These are phyloP conservation scores for Rosa hybrid DNA, from an alignment of 331 rosid genomes.

Conservation along the genomic window DNA sequence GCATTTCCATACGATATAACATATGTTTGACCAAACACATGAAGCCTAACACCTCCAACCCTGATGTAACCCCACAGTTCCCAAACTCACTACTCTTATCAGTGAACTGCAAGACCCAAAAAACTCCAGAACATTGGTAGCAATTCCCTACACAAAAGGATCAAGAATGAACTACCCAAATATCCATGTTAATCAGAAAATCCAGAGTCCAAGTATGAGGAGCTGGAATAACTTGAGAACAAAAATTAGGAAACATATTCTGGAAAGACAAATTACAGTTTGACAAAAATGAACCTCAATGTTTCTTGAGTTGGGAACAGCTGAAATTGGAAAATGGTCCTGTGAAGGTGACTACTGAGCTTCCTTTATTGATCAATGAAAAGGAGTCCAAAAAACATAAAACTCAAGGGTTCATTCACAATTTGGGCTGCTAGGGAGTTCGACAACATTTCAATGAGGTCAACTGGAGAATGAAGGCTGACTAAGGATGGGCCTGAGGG, in stretches of 20 bases:
- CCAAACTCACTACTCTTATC: not conserved
- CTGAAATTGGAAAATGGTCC: not conserved
- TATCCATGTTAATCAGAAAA: not conserved
- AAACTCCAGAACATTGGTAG: not conserved
- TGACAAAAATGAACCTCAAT: not conserved
- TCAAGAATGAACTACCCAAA: not conserved
- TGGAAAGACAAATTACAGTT: not conserved
- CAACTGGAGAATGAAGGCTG: not conserved
- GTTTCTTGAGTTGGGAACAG: not conserved
- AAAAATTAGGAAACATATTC: not conserved
- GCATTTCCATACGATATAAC: not conserved
- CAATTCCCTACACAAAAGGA: not conserved
- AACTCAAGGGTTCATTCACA: not conserved
- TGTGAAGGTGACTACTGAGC: not conserved
- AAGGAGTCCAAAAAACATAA: not conserved
- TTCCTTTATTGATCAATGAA: not conserved
- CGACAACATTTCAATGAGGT: not conserved
- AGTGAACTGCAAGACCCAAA: not conserved
- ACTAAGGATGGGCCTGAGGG: not conserved
- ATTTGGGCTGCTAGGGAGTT: not conserved
- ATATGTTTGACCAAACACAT: not conserved
- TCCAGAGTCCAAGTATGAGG: not conserved
- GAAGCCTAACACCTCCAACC: not conserved
- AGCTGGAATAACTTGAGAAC: not conserved
- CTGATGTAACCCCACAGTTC: not conserved